These are phyloP conservation scores for Stephania cephalantha DNA, from an alignment of 164 flowering plant genomes.

Conservation along the genomic window DNA sequence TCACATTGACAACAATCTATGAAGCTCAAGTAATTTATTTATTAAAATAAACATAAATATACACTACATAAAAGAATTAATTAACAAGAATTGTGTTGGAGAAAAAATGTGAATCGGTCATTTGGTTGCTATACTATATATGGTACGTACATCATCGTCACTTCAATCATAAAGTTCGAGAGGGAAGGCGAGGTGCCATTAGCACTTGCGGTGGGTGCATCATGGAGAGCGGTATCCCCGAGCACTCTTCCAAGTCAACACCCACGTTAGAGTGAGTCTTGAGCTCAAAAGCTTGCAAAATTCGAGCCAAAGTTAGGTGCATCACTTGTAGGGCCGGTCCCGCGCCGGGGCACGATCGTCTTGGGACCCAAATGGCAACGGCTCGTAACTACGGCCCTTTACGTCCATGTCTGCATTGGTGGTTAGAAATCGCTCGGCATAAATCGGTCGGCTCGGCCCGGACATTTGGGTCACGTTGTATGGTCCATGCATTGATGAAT, in stretches of 20 bases:
- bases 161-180: no score
- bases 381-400: neutral
- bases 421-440: conserved; percentile 4
- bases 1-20: no score
- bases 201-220: no score
- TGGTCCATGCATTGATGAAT: neutral
- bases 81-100: no score
- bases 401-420: neutral
- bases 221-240: no score
- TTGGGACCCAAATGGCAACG: neutral
- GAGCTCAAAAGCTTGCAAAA: conserved; percentile 4
- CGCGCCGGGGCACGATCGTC: neutral
- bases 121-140: no score
- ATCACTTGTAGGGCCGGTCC: neutral
- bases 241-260: neutral
- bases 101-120: no score
- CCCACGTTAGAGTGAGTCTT: neutral
- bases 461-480: conserved; percentile 2
- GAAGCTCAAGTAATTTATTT: no score
- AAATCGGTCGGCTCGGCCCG: neutral
- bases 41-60: no score
- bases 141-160: no score
- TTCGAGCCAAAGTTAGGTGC: neutral
- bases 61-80: no score
- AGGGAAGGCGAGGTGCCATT: no score